Evolutionary conservation across 2,329 filamentous ascomycete species (phyloP).

Genomic region (Paecilomyces niveus): DNA sequence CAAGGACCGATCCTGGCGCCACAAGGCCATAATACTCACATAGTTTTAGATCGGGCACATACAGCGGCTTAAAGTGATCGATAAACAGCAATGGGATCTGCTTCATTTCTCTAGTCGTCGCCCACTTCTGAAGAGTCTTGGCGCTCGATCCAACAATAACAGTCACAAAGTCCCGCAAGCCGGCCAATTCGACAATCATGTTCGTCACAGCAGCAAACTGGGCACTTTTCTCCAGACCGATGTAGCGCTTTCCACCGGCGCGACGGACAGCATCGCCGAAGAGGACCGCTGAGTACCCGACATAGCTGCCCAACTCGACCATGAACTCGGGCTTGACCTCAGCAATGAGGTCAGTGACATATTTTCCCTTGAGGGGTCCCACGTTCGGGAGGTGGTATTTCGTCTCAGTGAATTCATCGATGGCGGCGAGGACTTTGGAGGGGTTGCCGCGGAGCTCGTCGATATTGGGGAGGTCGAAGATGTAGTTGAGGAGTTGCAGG

Average conservation of each 20-base stretch:
- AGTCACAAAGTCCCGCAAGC: conserved; percentile 23
- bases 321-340: conserved; percentile 38
- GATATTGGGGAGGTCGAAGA: conserved; percentile 53
- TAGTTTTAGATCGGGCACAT: conserved; percentile 28
- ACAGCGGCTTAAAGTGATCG: conserved; percentile 31
- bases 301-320: conserved; percentile 30
- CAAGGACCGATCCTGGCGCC: conserved; percentile 20
- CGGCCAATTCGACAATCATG: conserved; percentile 27
- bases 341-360: conserved; percentile 58
- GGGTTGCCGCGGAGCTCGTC: conserved; percentile 56
- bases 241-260: conserved; percentile 19
- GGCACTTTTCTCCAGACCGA: conserved; percentile 29
- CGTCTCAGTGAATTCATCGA: conserved; percentile 59
- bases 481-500: conserved; percentile 51
- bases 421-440: conserved; percentile 52
- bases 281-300: conserved; percentile 30
- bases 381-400: conserved; percentile 72
- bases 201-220: conserved; percentile 22
- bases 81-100: conserved; percentile 31
- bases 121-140: conserved; percentile 21
- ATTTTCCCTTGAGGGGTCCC: conserved; percentile 62
- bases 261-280: conserved; percentile 20
- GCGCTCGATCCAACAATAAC: conserved; percentile 26
- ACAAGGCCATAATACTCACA: conserved; percentile 28
- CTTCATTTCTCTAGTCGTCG: conserved; percentile 17